Evolutionary conservation across 192 early-diverging fungal species (phyloP).

Genomic region (Backusella tuberculispora): DNA sequence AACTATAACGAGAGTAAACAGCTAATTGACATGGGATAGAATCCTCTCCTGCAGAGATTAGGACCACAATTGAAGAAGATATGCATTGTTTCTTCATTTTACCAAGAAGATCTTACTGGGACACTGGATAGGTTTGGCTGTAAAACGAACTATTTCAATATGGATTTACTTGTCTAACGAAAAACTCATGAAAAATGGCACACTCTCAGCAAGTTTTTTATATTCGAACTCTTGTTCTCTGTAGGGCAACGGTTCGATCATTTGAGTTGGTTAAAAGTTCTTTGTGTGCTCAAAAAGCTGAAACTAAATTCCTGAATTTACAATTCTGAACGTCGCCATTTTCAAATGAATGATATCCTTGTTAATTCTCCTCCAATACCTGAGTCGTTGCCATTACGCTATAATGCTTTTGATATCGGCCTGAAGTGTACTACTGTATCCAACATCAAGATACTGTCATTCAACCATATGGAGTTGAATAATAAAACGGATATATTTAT

Average conservation of each 20-base stretch:
- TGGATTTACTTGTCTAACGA: neutral
- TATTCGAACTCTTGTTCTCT: neutral
- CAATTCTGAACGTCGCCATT: neutral
- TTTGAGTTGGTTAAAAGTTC: neutral
- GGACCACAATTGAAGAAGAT: neutral
- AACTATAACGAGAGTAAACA: neutral
- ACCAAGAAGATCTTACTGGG: neutral
- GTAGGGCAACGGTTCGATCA: neutral
- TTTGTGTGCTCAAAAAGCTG: neutral
- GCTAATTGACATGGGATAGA: neutral
- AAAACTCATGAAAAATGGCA: neutral
- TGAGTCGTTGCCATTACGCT: neutral
- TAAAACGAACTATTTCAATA: neutral
- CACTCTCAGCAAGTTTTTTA: neutral
- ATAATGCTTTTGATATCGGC: neutral
- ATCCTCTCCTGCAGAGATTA: neutral
- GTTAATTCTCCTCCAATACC: neutral
- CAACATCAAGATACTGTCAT: neutral
- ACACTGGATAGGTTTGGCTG: neutral
- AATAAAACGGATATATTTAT: neutral
- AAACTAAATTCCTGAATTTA: neutral
- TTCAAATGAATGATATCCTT: neutral
- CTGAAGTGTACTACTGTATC: neutral
- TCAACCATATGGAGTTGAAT: neutral
- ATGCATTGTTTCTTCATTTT: neutral